These are phyloP conservation scores for Malassezia psittaci DNA, from an alignment of 1,284 basidiomycete genomes.

Conservation along the genomic window DNA sequence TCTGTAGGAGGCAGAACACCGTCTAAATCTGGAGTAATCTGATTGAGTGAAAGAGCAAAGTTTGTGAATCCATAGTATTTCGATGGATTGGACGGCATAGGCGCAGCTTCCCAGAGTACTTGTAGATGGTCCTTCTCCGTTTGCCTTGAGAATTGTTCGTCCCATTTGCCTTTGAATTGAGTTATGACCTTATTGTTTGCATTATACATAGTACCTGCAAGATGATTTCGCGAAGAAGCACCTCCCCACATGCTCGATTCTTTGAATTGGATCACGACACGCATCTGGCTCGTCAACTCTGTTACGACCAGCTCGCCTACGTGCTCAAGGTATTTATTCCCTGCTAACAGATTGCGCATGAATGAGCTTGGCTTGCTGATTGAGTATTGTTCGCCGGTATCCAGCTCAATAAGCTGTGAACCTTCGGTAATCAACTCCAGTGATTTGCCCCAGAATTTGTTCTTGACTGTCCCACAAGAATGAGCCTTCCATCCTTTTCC, in stretches of 20 bases:
- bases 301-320: slow-evolving; percentile 43
- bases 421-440: slow-evolving; percentile 46
- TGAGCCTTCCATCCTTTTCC: slow-evolving; percentile 41
- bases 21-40: slow-evolving; percentile 54
- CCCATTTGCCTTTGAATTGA: slow-evolving; percentile 38
- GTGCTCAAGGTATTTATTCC: slow-evolving; percentile 48
- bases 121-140: slow-evolving; percentile 39
- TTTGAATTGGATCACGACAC: slow-evolving; percentile 40
- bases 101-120: slow-evolving; percentile 39
- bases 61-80: slow-evolving; percentile 47
- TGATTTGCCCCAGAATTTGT: slow-evolving; percentile 48
- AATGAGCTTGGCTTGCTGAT: slow-evolving; percentile 41
- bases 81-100: slow-evolving; percentile 35
- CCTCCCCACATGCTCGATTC: slow-evolving; percentile 43
- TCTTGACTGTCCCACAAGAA: slow-evolving; percentile 41
- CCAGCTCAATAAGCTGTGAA: slow-evolving; percentile 28
- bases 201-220: slow-evolving; percentile 38
- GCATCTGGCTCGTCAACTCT: slow-evolving; percentile 31
- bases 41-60: slow-evolving; percentile 46
- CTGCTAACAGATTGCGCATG: slow-evolving; percentile 45
- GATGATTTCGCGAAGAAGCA: slow-evolving; percentile 27
- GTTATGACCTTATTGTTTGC: slow-evolving; percentile 27
- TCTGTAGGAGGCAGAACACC: slow-evolving; percentile 68
- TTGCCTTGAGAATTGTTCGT: slow-evolving; percentile 29
- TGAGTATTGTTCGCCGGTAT: slow-evolving; percentile 36